phyloP scores from a whole-genome alignment of 441 rosid genomes.

The Kokia cookei region DNA sequence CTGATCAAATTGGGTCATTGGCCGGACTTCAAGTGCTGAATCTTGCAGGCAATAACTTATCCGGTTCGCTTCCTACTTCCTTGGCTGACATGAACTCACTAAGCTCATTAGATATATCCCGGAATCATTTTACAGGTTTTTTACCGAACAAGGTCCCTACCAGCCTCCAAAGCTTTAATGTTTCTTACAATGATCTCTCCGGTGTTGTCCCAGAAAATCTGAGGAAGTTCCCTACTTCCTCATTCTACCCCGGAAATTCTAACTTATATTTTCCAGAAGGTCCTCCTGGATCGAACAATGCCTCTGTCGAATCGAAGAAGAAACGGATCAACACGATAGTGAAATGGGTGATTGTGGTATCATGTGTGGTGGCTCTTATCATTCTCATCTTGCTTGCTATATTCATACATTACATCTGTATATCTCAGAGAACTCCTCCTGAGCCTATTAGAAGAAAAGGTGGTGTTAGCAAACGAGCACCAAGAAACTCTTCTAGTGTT shows the following conservation, averaged over 20 bases:
- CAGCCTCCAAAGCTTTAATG: constrained; percentile 63
- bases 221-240: constrained; percentile 64
- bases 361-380: constrained; percentile 66
- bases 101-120: constrained; percentile 66
- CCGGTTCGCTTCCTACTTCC: constrained; percentile 84
- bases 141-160: constrained; percentile 67
- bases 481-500: constrained; percentile 45
- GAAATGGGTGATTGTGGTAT: constrained; percentile 63
- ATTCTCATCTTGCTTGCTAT: constrained; percentile 74
- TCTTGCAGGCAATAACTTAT: constrained; percentile 76
- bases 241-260: constrained; percentile 78
- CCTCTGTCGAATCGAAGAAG: constrained; percentile 40
- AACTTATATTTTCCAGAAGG: constrained; percentile 57
- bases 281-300: constrained; percentile 41
- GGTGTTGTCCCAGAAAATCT: constrained; percentile 86
- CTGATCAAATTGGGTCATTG: constrained; percentile 57
- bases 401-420: constrained; percentile 55
- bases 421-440: constrained; percentile 45
- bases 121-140: constrained; percentile 75
- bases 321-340: constrained; percentile 47
- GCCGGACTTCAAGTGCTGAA: constrained; percentile 63
- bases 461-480: constrained; percentile 34
- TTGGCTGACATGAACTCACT: constrained; percentile 62
- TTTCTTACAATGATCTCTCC: constrained; percentile 78
- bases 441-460: constrained; percentile 44